Percentiles rank a stretch among this genome's conserved stretches.
phyloP scores from a whole-genome alignment of 306 rosid species.

The Biancaea sappan region DNA sequence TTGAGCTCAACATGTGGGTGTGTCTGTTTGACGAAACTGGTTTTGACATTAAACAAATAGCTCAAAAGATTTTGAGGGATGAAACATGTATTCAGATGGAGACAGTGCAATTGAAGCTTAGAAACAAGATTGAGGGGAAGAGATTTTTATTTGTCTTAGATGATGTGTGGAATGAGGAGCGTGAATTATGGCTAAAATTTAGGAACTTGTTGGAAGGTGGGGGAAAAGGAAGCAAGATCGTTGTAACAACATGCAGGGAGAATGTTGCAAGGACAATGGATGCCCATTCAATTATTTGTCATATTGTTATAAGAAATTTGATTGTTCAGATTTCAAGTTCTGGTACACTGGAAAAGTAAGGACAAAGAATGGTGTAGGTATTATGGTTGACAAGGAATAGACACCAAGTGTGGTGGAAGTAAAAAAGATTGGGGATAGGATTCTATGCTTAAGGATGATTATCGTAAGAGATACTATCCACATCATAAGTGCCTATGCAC shows the following conservation, averaged over 20 bases:
- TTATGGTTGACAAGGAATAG: too few relatives aligned
- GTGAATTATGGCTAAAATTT: background rate
- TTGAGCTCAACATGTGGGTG: slow-evolving; percentile 26
- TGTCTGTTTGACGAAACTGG: slow-evolving; percentile 27
- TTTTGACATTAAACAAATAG: background rate
- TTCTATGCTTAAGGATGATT: too few relatives aligned
- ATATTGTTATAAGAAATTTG: too few relatives aligned
- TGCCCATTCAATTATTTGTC: background rate
- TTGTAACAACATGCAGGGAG: background rate
- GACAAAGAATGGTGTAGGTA: too few relatives aligned
- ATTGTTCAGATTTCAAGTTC: too few relatives aligned
- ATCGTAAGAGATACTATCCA: too few relatives aligned
- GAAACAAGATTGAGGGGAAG: background rate
- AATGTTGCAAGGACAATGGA: background rate
- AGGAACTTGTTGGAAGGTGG: background rate
- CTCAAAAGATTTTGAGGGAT: background rate
- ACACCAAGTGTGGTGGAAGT: too few relatives aligned
- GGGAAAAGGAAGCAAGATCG: slow-evolving; percentile 4
- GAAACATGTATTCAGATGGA: background rate
- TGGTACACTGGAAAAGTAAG: too few relatives aligned
- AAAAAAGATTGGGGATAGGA: too few relatives aligned
- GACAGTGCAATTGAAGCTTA: background rate
- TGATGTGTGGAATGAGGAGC: background rate
- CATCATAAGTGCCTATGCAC: too few relatives aligned
- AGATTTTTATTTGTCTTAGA: slow-evolving; percentile 20